A percentile compares a stretch with the other conserved stretches of the same genome.
Evolutionary conservation across 2,329 filamentous ascomycete species (phyloP).

Genomic region (Aspergillus sp.): DNA sequence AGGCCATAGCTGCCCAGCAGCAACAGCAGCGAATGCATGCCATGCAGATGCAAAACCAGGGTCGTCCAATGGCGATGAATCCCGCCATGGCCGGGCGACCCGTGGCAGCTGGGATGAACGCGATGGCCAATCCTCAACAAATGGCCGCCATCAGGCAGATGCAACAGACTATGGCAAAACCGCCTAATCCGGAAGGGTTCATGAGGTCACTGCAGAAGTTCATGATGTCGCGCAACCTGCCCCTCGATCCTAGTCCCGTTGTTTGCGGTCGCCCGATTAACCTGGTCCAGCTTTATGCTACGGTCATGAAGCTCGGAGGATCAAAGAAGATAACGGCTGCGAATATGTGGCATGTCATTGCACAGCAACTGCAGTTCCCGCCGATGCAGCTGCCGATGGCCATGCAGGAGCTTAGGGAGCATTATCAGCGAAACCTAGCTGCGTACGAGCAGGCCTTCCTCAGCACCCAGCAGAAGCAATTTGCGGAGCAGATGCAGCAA

Average conservation of each 20-base stretch:
- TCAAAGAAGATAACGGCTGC: conserved; percentile 70
- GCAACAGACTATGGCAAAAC: conserved; percentile 46
- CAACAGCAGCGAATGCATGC: conserved; percentile 68
- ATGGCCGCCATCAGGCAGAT: conserved; percentile 54
- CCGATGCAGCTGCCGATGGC: conserved; percentile 67
- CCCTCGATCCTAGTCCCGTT: conserved; percentile 72
- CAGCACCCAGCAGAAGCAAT: conserved; percentile 47
- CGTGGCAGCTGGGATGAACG: conserved; percentile 38
- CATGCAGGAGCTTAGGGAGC: conserved; percentile 66
- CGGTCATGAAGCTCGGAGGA: conserved; percentile 74
- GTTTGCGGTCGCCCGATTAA: conserved; percentile 74
- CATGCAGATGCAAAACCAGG: conserved; percentile 78
- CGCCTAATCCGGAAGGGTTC: conserved; percentile 63
- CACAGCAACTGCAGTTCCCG: conserved; percentile 62
- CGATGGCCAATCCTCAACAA: conserved; percentile 44
- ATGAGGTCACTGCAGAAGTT: conserved; percentile 76
- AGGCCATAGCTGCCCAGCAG: conserved; percentile 69
- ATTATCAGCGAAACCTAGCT: conserved; percentile 74
- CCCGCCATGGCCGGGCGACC: conserved; percentile 39
- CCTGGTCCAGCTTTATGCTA: conserved; percentile 74
- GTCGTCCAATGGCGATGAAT: conserved; percentile 60
- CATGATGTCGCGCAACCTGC: conserved; percentile 72
- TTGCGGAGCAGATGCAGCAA: conserved; percentile 47
- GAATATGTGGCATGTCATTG: conserved; percentile 74
- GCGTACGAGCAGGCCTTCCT: conserved; percentile 68